Evolutionary conservation across 2,329 filamentous ascomycete genomes (phyloP).

Genomic region (Microdochium trichocladiopsis): DNA sequence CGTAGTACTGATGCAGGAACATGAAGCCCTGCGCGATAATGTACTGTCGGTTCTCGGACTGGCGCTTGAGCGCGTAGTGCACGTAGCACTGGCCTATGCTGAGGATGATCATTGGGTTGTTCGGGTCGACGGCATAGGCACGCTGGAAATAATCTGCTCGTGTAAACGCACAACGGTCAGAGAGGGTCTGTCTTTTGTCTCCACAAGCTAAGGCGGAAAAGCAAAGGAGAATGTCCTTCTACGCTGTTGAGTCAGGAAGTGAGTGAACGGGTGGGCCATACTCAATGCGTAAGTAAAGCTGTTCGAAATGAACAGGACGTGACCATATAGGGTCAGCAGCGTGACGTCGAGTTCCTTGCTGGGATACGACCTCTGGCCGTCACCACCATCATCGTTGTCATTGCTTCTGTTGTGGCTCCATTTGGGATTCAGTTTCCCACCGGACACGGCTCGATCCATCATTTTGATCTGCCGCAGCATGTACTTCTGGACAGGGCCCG

Average conservation of each 20-base stretch:
- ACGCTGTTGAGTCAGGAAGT: background rate
- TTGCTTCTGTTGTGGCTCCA: conserved; percentile 18
- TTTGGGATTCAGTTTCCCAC: conserved; percentile 5
- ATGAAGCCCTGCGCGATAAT: conserved; percentile 77
- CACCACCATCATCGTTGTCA: conserved; percentile 30
- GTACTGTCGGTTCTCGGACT: conserved; percentile 84
- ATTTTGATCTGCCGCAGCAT: conserved; percentile 86
- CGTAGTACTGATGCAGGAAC: conserved; percentile 71
- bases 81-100: conserved; percentile 79
- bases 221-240: too few species aligned
- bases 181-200: too few species aligned
- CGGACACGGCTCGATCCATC: conserved; percentile 65
- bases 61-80: conserved; percentile 82
- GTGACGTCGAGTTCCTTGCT: conserved; percentile 63
- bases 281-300: conserved; percentile 79
- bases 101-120: conserved; percentile 73
- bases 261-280: conserved; percentile 22
- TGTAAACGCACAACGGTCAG: too few species aligned
- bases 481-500: conserved; percentile 81
- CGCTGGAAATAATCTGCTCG: conserved; percentile 78
- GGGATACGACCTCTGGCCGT: conserved; percentile 23
- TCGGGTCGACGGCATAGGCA: conserved; percentile 65
- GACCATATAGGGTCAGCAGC: conserved; percentile 81
- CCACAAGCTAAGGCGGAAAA: too few species aligned
- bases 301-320: conserved; percentile 78